Evolutionary conservation across 2,329 filamentous ascomycete species (phyloP).

Genomic region (Boeremia lycopersici): DNA sequence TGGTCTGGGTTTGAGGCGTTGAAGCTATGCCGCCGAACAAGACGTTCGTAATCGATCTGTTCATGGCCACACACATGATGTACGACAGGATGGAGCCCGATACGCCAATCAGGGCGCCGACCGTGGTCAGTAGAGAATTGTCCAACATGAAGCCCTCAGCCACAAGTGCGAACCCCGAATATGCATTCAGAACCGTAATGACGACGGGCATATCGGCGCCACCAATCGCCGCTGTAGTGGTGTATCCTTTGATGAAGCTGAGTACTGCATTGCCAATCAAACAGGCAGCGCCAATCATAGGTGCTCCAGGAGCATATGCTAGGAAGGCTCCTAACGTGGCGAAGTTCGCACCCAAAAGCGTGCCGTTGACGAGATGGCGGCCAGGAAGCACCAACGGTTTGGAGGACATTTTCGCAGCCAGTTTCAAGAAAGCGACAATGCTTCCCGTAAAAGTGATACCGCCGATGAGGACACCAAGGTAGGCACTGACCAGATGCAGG

Average conservation of each 20-base stretch:
- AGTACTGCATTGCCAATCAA: conserved; percentile 76
- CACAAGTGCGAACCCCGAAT: conserved; percentile 87
- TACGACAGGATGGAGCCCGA: conserved; percentile 83
- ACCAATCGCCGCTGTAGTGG: conserved; percentile 85
- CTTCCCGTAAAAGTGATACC: conserved; percentile 92
- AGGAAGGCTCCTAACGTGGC: conserved; percentile 86
- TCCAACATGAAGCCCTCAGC: conserved; percentile 92
- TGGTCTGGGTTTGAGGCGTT: conserved; percentile 67
- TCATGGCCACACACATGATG: conserved; percentile 81
- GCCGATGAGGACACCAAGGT: conserved; percentile 82
- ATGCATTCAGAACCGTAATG: conserved; percentile 88
- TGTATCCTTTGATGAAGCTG: conserved; percentile 85
- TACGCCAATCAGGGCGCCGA: conserved; percentile 86
- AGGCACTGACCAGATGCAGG: conserved; percentile 83
- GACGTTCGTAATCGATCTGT: conserved; percentile 85
- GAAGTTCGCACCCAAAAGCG: conserved; percentile 75
- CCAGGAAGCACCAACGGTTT: conserved; percentile 75
- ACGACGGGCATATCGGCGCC: conserved; percentile 95
- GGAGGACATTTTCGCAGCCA: conserved; percentile 82
- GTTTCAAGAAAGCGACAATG: conserved; percentile 86
- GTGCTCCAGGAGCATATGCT: conserved; percentile 79
- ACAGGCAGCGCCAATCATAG: conserved; percentile 77
- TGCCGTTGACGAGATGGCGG: conserved; percentile 75
- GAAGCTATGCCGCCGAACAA: conserved; percentile 78
- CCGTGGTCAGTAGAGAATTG: conserved; percentile 81